Evolutionary conservation across 805 yeast species (phyloP), one percentile per base, ranked within the genome.

Genomic region (Vanderwaltozyma tropicalis): DNA sequence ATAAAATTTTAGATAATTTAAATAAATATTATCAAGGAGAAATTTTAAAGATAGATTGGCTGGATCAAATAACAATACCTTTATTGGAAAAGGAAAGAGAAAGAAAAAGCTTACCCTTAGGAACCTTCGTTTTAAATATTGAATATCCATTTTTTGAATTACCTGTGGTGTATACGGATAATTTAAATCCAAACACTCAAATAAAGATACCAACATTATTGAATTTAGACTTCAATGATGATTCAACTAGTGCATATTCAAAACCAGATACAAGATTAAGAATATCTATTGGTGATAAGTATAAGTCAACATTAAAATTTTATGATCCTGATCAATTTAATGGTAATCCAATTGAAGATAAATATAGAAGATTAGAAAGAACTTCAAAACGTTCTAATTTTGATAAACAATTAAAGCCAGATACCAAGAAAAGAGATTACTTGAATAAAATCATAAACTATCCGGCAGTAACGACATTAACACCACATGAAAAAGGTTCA

Each of bases 401-500:
- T 27, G 97, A 88, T 53, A 77, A 76, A 47, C 96, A 87, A 41
- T 67, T 85, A 33, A 85, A 88, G 48, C 98, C 98, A 1, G 81
- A 89, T 15, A 80, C 95, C 3, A 81, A 78, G 49, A 68, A 80
- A 26, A 68, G 96, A 48, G 86, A 80, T 43, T 82, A 83, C 46
- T 68, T 89, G 38, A 68, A 74, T 40, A 68, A 64, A 32, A 84
- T 88, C 5, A 64, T 89, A 37, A 66, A 67, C 18, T 84, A 79
- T 51, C 88, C 96, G 3, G 87, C 95, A 4, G 89, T 85, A 31
- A 83, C 83, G 37, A 82, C 78, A 47, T 65, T 92, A 33, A 72
- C 80, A 5, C 88, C 82, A 36, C 78, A 80, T 52, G 96, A 89
- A 47, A 85, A 82, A 63, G 85, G 86, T 45, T 61, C 86, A 51